A percentile compares a stretch with the other conserved stretches of the same genome.
These are phyloP conservation scores for Actinidia arguta DNA, from an alignment of 179 eudicot genomes.

Conservation along the genomic window DNA sequence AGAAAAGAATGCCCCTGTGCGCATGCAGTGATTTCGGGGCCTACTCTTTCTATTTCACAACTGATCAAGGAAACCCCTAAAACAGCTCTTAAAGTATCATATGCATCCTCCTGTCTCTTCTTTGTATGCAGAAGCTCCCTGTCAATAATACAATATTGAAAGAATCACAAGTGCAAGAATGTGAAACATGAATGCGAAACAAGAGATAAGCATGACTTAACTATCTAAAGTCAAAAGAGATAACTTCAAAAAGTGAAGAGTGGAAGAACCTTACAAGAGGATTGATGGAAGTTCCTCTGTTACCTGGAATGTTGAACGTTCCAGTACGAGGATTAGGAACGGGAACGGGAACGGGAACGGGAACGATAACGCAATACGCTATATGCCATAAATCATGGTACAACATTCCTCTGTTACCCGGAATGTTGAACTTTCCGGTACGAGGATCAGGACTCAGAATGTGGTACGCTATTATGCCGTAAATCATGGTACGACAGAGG, in stretches of 20 bases:
- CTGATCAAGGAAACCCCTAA: conserved; percentile 66
- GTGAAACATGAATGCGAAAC: too few relatives aligned
- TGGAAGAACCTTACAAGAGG: background rate
- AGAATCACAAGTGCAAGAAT: background rate
- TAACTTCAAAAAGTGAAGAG: background rate
- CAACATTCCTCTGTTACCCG: too few relatives aligned
- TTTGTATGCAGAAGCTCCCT: conserved; percentile 89
- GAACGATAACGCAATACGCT: too few relatives aligned
- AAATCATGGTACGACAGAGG: too few relatives aligned
- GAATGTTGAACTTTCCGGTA: too few relatives aligned
- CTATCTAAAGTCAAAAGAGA: background rate
- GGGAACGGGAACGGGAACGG: too few relatives aligned
- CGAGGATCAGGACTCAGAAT: too few relatives aligned
- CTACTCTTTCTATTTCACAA: conserved; percentile 77
- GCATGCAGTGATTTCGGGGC: conserved; percentile 63
- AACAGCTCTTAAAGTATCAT: conserved; percentile 47
- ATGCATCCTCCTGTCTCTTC: conserved; percentile 72
- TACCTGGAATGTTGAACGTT: too few relatives aligned
- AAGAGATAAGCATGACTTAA: too few relatives aligned
- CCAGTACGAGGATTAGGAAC: too few relatives aligned
- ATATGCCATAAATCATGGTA: too few relatives aligned
- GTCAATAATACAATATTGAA: background rate
- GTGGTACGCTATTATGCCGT: too few relatives aligned
- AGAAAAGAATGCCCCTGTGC: conserved; percentile 65
- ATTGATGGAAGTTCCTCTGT: background rate